A percentile compares a stretch with the other conserved stretches of the same genome.
phyloP scores from a whole-genome alignment of 2,329 filamentous ascomycete species.

The Chaetomium globosum region DNA sequence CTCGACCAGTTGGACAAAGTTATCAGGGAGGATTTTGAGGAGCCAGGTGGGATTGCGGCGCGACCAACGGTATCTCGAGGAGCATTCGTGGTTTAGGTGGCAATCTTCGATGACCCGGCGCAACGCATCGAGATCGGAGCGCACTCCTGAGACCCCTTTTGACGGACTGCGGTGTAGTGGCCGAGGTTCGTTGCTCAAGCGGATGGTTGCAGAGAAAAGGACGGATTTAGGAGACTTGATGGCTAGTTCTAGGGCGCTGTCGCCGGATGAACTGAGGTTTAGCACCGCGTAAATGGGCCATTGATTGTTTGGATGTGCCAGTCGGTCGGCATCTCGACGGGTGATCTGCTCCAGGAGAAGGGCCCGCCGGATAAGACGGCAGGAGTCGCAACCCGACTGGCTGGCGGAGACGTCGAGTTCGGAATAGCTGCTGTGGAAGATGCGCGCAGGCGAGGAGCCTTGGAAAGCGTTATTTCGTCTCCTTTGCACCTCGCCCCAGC shows the following conservation, averaged over 20 bases:
- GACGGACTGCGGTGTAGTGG: conserved; percentile 11
- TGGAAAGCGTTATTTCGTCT: conserved; percentile 30
- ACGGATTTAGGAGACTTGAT: conserved; percentile 24
- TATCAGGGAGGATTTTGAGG: conserved; percentile 31
- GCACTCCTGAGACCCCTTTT: conserved; percentile 20
- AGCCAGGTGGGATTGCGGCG: conserved; percentile 37
- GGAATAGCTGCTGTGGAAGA: conserved; percentile 33
- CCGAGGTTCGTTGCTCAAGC: conserved; percentile 18
- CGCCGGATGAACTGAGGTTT: conserved; percentile 24
- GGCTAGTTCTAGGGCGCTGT: conserved; percentile 26
- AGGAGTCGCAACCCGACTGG: conserved; percentile 33
- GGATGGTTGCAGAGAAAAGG: conserved; percentile 30
- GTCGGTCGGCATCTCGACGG: conserved; percentile 26
- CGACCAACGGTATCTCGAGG: conserved; percentile 37
- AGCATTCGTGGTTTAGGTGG: conserved; percentile 35
- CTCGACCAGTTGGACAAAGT: conserved; percentile 29
- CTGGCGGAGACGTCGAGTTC: conserved; percentile 34
- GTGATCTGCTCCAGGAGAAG: conserved; percentile 36
- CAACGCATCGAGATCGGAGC: conserved; percentile 30
- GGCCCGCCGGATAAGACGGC: conserved; percentile 33
- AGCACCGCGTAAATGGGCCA: conserved; percentile 32
- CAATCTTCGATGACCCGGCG: conserved; percentile 33
- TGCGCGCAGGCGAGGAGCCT: conserved; percentile 28
- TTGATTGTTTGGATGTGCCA: conserved; percentile 29
- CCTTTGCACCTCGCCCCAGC: conserved; percentile 34